Base-by-base conservation (phyloP, 1,284 basidiomycete genomes). In the Mycena sp. region DNA sequence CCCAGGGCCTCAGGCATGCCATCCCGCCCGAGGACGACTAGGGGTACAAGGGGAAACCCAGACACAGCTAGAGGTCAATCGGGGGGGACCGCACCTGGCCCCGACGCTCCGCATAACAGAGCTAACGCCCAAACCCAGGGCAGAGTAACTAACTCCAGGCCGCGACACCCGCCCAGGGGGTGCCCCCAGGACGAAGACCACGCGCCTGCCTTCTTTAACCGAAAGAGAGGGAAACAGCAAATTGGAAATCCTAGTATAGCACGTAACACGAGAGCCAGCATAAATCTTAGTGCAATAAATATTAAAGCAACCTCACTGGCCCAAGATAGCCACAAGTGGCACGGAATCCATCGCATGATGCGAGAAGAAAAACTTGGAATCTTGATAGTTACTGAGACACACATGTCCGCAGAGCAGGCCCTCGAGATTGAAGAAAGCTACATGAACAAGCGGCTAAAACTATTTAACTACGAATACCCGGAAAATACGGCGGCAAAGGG, bases 371-470 rank as follows among this genome's bases (percentile, higher is more conserved):
- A n/a, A n/a, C n/a, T n/a, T n/a, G n/a, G n/a, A n/a, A n/a, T n/a
- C n/a, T n/a, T n/a, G n/a, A n/a, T 17, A 23, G 46, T 7, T 10
- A 23, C 14, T 9, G 17, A 49, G 17, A 7, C 17, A 49, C 25
- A 17, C 41, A 43, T 16, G 10, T 11, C 58, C 16, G 7, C 10
- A 43, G 19, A 37, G 0, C 56, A 55, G 14, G 16, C 29, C n/a
- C 19, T 29, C 9, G 44, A 49, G 32, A 60, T 54, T 11, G 26
- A 64, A 1, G 65, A 64, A 19, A 28, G 67, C 16, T 61, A 61
- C 29, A 51, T 65, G 4, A 68, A 63, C 50, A 17, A 35, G 7
- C 45, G 60, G n/a, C 23, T 65, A 3, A 60, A 37, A 37, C 9
- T 37, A 37, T 37, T 10, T 37, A 16, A 37, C 9, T n/a, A n/a